phyloP scores from a whole-genome alignment of 2,329 filamentous ascomycete genomes.

The Keithomyces neogunnii region DNA sequence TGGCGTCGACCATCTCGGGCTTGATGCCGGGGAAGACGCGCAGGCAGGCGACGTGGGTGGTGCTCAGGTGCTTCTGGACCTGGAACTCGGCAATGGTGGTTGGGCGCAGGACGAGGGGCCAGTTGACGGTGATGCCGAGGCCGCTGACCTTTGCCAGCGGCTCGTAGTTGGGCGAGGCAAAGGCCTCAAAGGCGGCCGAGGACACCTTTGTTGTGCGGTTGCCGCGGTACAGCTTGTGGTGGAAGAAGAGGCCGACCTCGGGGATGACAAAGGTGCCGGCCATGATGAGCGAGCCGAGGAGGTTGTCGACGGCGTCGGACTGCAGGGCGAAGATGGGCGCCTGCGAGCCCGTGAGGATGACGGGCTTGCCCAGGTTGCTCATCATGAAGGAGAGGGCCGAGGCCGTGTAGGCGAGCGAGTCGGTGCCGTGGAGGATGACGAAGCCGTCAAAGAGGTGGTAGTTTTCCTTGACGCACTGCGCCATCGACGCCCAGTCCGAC shows the following conservation, averaged over 20 bases:
- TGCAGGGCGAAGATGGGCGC: conserved; percentile 86
- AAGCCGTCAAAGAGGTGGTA: conserved; percentile 87
- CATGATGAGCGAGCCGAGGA: conserved; percentile 80
- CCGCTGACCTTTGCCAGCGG: conserved; percentile 77
- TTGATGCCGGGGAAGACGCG: conserved; percentile 89
- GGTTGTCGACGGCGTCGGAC: conserved; percentile 84
- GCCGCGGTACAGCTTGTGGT: conserved; percentile 80
- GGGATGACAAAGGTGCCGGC: conserved; percentile 89
- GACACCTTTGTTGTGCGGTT: conserved; percentile 85
- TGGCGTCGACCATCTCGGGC: conserved; percentile 85
- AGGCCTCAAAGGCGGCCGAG: conserved; percentile 77
- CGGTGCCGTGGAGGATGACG: conserved; percentile 83
- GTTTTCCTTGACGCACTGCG: conserved; percentile 69
- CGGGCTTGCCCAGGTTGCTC: conserved; percentile 80
- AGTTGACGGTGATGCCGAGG: conserved; percentile 71
- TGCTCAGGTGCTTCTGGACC: conserved; percentile 69
- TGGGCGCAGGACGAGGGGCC: conserved; percentile 68
- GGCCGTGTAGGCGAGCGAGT: conserved; percentile 81
- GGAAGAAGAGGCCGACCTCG: conserved; percentile 90
- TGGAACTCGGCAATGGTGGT: conserved; percentile 66
- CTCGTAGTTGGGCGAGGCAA: conserved; percentile 77
- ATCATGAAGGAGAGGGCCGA: conserved; percentile 93
- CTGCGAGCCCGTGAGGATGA: conserved; percentile 75
- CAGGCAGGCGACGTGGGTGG: conserved; percentile 80
- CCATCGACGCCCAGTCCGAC: conserved; percentile 78